Evolutionary conservation across 345 rosid genomes (phyloP).

Genomic region (Gossypium rotundifolium): DNA sequence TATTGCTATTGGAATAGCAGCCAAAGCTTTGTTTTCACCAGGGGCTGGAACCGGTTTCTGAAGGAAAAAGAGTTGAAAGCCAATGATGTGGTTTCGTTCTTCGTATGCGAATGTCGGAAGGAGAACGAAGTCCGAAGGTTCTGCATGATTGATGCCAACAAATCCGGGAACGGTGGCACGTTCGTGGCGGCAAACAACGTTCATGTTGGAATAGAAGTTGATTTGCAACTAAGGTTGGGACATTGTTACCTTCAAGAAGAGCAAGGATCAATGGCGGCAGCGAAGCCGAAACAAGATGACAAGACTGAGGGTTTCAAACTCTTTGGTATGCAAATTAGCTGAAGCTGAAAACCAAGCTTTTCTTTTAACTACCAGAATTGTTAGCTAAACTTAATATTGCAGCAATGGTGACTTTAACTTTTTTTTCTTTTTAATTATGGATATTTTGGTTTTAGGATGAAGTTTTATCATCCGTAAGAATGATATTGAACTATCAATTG

Average conservation of each 20-base stretch:
- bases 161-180: background rate
- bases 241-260: background rate
- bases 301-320: slow-evolving; percentile 31
- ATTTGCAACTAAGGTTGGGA: background rate
- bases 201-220: background rate
- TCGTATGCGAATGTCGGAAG: slow-evolving; percentile 25
- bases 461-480: no score
- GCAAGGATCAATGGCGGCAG: background rate
- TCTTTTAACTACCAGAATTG: background rate
- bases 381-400: background rate
- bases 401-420: background rate
- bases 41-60: slow-evolving; percentile 79
- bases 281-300: background rate
- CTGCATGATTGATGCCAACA: slow-evolving; percentile 36
- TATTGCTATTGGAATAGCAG: slow-evolving; percentile 91
- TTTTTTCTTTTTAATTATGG: background rate
- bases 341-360: background rate
- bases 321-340: slow-evolving; percentile 37
- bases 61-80: slow-evolving; percentile 58
- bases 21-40: slow-evolving; percentile 79
- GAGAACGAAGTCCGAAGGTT: slow-evolving; percentile 15
- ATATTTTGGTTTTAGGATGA: no score
- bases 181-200: background rate
- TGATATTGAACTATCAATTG: background rate
- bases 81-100: slow-evolving; percentile 46